Evolutionary conservation across 192 early-diverging fungal species (phyloP), one percentile per base, ranked within the genome.

Genomic region (Backusella australiensis): DNA sequence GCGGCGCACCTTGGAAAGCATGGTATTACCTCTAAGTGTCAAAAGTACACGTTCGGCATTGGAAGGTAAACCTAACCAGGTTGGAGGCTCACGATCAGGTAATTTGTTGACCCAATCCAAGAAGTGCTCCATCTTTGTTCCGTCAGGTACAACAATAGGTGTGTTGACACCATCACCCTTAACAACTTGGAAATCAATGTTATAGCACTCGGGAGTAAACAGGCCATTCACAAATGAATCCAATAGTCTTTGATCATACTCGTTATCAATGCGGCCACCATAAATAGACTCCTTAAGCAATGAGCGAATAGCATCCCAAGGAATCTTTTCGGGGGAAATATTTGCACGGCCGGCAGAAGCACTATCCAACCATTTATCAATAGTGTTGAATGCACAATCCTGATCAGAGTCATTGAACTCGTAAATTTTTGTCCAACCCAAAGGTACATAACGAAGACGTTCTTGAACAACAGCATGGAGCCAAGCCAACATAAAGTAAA

Each of bases 361-460:
- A 21, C 81, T 84, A 39, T 94, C 96, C n/a, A 99, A 72, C 98
- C 98, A 99, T 59, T 86, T 81, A 84, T 99, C 96, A 63, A 99
- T 89, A 0, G 96, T 95, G 19, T 85, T 86, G 36, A 98, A 77
- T 0, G 94, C 96, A 80, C 96, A 97, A 49, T 96, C 94, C 79
- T 94, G 92, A 83, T 99, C 98, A 6, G 97, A 93, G 75, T 99
- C 98, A 81, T 97, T 98, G 80, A 99, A 99, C 80, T 99, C 98
- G 79, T 99, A 99, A 1, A 84, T 76, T 83, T 96, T 97, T 12
- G 96, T 93, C 98, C 98, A 99, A 26, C 98, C 98, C 36, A 99
- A 86, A 52, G 98, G 98, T 19, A 91, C 91, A 81, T 99, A 99
- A 11, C 98, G 93, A 38, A 98, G 88, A 66, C 98, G 95, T 87